Evolutionary conservation across 768 basidiomycete genomes (phyloP).

Genomic region (Lyophyllum shimeji): DNA sequence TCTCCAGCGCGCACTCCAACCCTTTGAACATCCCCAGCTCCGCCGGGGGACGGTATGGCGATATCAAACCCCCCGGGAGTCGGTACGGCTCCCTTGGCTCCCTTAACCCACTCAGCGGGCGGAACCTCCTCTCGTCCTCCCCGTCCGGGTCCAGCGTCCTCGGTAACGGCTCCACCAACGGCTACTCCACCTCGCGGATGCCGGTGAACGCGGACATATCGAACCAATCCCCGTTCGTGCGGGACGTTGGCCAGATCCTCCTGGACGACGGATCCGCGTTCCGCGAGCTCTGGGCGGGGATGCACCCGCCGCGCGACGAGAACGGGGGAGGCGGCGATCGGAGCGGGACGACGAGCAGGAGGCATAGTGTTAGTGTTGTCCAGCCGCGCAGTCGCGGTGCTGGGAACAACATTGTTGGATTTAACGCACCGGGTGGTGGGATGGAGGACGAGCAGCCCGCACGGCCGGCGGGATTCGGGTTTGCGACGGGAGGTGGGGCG

Average conservation of each 20-base stretch:
- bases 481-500: conserved; percentile 28
- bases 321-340: conserved; percentile 62
- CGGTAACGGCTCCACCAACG: conserved; percentile 32
- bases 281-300: conserved; percentile 75
- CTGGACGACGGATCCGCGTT: conserved; percentile 72
- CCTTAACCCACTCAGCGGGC: conserved; percentile 56
- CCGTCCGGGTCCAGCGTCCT: conserved; percentile 31
- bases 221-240: conserved; percentile 84
- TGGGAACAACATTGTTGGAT: conserved; percentile 56
- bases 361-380: conserved; percentile 83
- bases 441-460: conserved; percentile 27
- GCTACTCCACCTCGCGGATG: conserved; percentile 41
- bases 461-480: conserved; percentile 29
- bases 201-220: conserved; percentile 50
- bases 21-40: conserved; percentile 61
- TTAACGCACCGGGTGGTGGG: conserved; percentile 57
- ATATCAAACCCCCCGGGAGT: conserved; percentile 65
- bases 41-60: conserved; percentile 56
- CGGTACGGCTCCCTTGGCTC: conserved; percentile 66
- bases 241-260: conserved; percentile 78
- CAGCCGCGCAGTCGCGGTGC: conserved; percentile 61
- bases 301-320: conserved; percentile 62
- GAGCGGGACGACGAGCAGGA: conserved; percentile 79
- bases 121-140: conserved; percentile 45
- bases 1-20: conserved; percentile 57